Evolutionary conservation across 1,284 basidiomycete species (phyloP), one percentile per base, ranked within the genome.

Genomic region (Apiotrichum sp.): DNA sequence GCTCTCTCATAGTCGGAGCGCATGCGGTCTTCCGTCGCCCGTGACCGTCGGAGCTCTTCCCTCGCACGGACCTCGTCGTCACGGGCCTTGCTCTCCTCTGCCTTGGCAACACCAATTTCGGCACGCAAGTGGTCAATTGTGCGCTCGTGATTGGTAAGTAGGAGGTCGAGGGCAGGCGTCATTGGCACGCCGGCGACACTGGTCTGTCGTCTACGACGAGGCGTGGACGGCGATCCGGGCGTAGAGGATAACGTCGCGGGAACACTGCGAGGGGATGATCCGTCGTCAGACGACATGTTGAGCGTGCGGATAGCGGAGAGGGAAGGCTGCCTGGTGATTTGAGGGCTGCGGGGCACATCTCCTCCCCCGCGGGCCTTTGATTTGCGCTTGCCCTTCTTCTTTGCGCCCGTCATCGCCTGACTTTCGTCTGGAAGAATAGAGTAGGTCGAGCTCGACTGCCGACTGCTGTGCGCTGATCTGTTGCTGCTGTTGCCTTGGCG

Each of bases 381-480:
- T 51, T 66, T 65, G 50, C 66, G 66, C 59, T 71, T 70, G 59
- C 66, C 70, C 62, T 65, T 70, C 55, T 59, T 64, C 10, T 47
- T 50, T 0, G 45, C 47, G 8, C 40, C 44, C 0, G 36, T 47
- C 31, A 22, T n/a, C 38, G 36, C 56, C 46, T 69, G 68, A 4
- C 65, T 64, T n/a, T 69, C 69, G 31, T 72, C 72, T 0, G 70
- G 70, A 5, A 65, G 62, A 47, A 72, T 68, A 5, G 68, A 70
- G 51, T 53, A 61, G 1, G 58, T 50, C 14, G 53, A 22, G 22
- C 47, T 55, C 34, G 36, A 49, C 34, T 51, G n/a, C 4, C 51
- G 42, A 46, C 52, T 53, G 47, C 44, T 36, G 36, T 38, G 36
- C 36, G 36, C 36, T 7, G 41, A 9, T 33, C 52, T 49, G 36